Base-by-base conservation (phyloP, 352 stramenopile species). In the Pythium dissimile region DNA sequence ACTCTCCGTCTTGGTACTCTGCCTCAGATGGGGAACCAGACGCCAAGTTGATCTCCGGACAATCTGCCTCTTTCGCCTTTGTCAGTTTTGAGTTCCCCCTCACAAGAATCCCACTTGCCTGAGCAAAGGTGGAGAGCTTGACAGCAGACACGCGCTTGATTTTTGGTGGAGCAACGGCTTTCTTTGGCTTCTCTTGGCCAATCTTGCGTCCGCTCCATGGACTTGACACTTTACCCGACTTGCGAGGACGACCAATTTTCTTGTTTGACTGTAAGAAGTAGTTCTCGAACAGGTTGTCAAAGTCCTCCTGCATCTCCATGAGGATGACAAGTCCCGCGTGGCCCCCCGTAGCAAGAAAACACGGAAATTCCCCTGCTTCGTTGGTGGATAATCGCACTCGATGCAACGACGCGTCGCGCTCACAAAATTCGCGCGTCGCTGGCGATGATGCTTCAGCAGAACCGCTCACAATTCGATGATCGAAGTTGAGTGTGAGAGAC, bases 321-420 rank as follows among this genome's bases (percentile, higher is more conserved):
- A 93, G 62, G 20, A 93, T 70, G 1, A 93, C 66, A n/a, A 93
- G 66, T 0, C 80, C 83, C 5, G 83, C 80, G 39, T 93, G 83
- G 6, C 83, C 83, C 28, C 65, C 80, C 21, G 67, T 69, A 10
- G 80, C 79, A 24, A 93, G 21, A n/a, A 82, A 89, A 34, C 79
- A 89, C 18, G 80, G 80, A 18, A 64, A 79, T 37, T 76, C 64
- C 8, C 71, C 69, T 11, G 68, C 12, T 34, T 65, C 66, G 30
- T 48, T 75, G 1, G 71, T 87, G 10, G 73, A 85, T 20, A 88
- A 24, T 1, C 79, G 71, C 15, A 93, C 39, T 12, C 83, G 75
- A 54, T 93, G 83, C n/a, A 93, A 50, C 26, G 83, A 74, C n/a
- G 80, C 78, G 62, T 93, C 78, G 11, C 83, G 77, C 47, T 89